phyloP scores from a whole-genome alignment of 225 moss, liverwort and hornwort genomes.

The Ulota crispa region DNA sequence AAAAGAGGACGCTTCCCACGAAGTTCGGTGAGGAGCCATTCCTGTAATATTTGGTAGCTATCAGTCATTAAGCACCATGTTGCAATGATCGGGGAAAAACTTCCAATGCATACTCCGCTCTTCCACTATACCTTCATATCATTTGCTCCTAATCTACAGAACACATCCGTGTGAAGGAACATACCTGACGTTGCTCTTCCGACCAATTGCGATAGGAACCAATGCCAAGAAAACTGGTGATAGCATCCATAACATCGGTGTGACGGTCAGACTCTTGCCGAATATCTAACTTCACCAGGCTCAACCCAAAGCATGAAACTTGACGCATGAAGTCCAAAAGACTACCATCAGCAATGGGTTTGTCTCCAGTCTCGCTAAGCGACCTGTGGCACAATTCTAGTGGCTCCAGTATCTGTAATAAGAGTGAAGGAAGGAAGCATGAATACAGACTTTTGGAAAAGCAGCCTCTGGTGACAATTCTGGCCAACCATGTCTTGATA shows the following conservation, averaged over 20 bases:
- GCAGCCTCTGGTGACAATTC: background rate
- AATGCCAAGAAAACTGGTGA: slow-evolving; percentile 81
- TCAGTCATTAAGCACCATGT: slow-evolving; percentile 8
- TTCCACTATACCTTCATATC: background rate
- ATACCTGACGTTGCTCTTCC: slow-evolving; percentile 76
- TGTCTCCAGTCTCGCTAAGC: slow-evolving; percentile 83
- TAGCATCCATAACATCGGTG: slow-evolving; percentile 88
- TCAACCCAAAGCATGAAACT: slow-evolving; percentile 90
- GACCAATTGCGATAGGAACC: slow-evolving; percentile 89
- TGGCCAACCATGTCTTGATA: background rate
- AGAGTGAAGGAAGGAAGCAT: background rate
- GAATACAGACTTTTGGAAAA: background rate
- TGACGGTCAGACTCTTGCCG: slow-evolving; percentile 97
- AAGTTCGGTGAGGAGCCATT: slow-evolving; percentile 82
- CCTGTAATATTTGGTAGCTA: slow-evolving; percentile 33
- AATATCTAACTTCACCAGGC: slow-evolving; percentile 87
- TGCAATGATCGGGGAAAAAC: background rate
- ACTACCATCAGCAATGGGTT: slow-evolving; percentile 90
- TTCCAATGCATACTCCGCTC: background rate
- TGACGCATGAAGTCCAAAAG: slow-evolving; percentile 97
- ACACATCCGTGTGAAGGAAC: slow-evolving; percentile 5
- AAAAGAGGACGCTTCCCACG: slow-evolving; percentile 90
- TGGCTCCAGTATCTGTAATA: slow-evolving; percentile 83
- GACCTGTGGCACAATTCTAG: slow-evolving; percentile 86
- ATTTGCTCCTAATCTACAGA: slow-evolving; percentile 2